phyloP scores from a whole-genome alignment of 2,329 filamentous ascomycete species.

The Coniochaeta hoffmannii region DNA sequence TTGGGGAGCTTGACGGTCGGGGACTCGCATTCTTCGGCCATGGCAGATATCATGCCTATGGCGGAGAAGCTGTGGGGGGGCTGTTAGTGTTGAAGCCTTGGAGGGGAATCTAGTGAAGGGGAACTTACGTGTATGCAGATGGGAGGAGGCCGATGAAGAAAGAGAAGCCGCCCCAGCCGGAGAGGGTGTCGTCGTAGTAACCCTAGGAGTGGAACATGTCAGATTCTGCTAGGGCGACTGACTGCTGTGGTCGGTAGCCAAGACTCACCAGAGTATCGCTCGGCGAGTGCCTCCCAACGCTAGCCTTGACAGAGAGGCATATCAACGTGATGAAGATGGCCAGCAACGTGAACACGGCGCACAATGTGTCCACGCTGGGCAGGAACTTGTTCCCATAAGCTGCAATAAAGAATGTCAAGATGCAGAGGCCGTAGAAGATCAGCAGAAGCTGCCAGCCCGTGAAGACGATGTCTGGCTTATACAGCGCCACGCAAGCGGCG shows the following conservation, averaged over 20 bases:
- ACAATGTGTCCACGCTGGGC: slow-evolving; percentile 51
- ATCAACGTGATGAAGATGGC: slow-evolving; percentile 51
- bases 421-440: slow-evolving; percentile 53
- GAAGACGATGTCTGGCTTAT: slow-evolving; percentile 43
- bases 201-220: slow-evolving; percentile 17
- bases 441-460: slow-evolving; percentile 51
- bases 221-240: not conserved
- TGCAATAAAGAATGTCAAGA: slow-evolving; percentile 47
- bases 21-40: slow-evolving; percentile 52
- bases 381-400: slow-evolving; percentile 50
- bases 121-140: slow-evolving; percentile 40
- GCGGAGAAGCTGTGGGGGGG: slow-evolving; percentile 35
- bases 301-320: slow-evolving; percentile 45
- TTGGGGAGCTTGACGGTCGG: slow-evolving; percentile 44
- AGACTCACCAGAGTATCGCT: slow-evolving; percentile 33
- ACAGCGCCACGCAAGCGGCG: slow-evolving; percentile 43
- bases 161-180: slow-evolving; percentile 51
- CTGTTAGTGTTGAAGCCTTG: not conserved
- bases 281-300: slow-evolving; percentile 42
- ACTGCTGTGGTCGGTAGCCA: slow-evolving; percentile 16
- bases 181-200: slow-evolving; percentile 46
- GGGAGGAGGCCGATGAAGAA: slow-evolving; percentile 58
- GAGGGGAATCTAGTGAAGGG: not conserved
- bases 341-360: slow-evolving; percentile 46
- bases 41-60: slow-evolving; percentile 54